Conservation (phyloP, 179 eudicot genomes). For the Actinidia polygama region DNA sequence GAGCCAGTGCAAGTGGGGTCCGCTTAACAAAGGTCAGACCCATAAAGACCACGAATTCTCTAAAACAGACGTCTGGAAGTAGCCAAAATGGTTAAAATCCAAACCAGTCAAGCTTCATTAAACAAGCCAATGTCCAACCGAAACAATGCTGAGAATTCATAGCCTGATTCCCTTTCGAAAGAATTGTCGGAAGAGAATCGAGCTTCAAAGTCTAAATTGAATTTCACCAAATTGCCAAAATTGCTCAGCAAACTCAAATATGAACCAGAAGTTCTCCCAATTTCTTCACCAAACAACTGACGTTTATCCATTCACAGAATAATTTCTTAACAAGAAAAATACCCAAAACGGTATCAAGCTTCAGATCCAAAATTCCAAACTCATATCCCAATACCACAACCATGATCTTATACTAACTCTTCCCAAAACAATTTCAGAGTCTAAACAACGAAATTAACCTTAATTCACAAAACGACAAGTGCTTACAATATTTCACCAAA, state of each 20-base stretch:
- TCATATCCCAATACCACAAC: background rate
- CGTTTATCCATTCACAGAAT: slow-evolving; percentile 9
- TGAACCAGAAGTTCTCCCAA: too few species aligned
- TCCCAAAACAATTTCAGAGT: too few species aligned
- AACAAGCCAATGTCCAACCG: background rate
- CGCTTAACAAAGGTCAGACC: slow-evolving; percentile 85
- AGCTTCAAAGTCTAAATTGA: background rate
- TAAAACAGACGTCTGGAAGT: slow-evolving; percentile 77
- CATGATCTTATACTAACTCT: too few species aligned
- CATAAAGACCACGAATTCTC: slow-evolving; percentile 82
- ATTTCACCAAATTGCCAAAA: background rate
- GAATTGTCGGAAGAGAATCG: background rate
- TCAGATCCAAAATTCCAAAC: background rate
- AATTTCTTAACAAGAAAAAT: background rate
- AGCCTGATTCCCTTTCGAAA: background rate
- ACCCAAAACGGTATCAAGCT: background rate
- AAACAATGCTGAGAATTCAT: background rate
- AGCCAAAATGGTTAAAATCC: slow-evolving; percentile 84
- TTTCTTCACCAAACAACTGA: too few species aligned
- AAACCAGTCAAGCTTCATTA: background rate
- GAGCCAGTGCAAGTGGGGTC: slow-evolving; percentile 71
- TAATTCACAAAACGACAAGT: background rate
- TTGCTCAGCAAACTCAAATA: background rate
- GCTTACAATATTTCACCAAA: background rate
- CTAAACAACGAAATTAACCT: too few species aligned